Evolutionary conservation across 495 filamentous ascomycete species (phyloP).

Genomic region (Copromyces sp.): DNA sequence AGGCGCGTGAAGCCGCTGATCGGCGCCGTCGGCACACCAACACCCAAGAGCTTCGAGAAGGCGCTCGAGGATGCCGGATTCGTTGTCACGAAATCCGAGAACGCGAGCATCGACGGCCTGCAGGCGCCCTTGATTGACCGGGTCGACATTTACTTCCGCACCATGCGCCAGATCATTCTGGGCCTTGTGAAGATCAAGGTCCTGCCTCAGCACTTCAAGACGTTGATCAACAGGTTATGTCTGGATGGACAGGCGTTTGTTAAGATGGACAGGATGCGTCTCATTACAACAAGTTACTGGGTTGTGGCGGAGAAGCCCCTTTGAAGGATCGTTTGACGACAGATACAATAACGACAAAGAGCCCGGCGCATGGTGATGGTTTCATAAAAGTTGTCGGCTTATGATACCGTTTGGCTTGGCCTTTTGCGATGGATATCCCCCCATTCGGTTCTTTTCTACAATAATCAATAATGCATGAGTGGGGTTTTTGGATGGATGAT

Average conservation of each 20-base stretch:
- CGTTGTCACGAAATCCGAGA: slow-evolving; percentile 41
- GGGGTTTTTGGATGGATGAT: neutral
- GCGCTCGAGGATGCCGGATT: slow-evolving; percentile 43
- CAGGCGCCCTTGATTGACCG: slow-evolving; percentile 52
- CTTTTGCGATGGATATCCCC: neutral
- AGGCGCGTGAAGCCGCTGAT: slow-evolving; percentile 52
- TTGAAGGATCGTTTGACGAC: neutral
- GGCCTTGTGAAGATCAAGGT: slow-evolving; percentile 42
- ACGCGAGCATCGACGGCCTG: slow-evolving; percentile 47
- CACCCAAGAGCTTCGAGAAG: slow-evolving; percentile 41
- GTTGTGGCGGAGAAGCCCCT: slow-evolving; percentile 50
- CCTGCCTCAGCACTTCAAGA: slow-evolving; percentile 50
- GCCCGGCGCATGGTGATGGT: neutral
- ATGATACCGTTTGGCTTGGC: neutral
- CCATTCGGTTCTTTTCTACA: neutral
- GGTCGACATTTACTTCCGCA: slow-evolving; percentile 51
- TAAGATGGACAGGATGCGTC: slow-evolving; percentile 51
- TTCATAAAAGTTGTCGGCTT: neutral
- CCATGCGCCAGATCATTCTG: slow-evolving; percentile 43
- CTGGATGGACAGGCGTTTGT: slow-evolving; percentile 52
- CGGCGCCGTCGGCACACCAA: slow-evolving; percentile 53
- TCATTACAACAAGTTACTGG: slow-evolving; percentile 52
- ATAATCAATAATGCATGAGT: neutral
- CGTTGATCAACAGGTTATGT: slow-evolving; percentile 52
- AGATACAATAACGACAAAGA: neutral